A percentile compares a stretch with the other conserved stretches of the same genome.
phyloP scores from a whole-genome alignment of 805 yeast species.

The Nakazawaea laoshanensis region DNA sequence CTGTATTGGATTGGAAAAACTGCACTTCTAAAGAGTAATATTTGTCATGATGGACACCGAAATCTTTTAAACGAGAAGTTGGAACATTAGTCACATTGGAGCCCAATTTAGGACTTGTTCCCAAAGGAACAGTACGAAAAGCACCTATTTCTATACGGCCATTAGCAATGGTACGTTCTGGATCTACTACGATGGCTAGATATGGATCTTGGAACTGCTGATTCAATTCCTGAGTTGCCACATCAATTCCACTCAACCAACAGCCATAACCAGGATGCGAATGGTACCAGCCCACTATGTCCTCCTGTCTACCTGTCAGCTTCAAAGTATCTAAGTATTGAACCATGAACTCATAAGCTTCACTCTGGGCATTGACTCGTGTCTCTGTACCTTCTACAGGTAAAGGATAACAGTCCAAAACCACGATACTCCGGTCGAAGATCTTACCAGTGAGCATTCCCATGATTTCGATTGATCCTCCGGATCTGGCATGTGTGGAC shows the following conservation, averaged over 20 bases:
- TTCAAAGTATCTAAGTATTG: constrained; percentile 53
- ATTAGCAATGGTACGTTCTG: constrained; percentile 53
- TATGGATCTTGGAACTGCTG: constrained; percentile 90
- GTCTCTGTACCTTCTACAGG: constrained; percentile 98
- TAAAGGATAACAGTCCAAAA: constrained; percentile 74
- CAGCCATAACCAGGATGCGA: constrained; percentile 98
- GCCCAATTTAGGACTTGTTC: neutral
- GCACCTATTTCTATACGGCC: constrained; percentile 82
- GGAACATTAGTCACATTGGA: constrained; percentile 27
- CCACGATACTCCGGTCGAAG: constrained; percentile 44
- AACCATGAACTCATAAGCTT: constrained; percentile 94
- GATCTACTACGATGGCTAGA: constrained; percentile 83
- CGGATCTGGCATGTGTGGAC: constrained; percentile 71
- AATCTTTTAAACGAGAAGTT: constrained; percentile 46
- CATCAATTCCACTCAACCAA: constrained; percentile 92
- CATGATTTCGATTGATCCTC: constrained; percentile 89
- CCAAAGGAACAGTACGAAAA: constrained; percentile 55
- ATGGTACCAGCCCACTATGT: constrained; percentile 95
- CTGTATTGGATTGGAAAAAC: constrained; percentile 46
- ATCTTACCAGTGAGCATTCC: constrained; percentile 87
- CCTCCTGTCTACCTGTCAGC: constrained; percentile 33
- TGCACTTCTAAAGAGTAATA: constrained; percentile 63
- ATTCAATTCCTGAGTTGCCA: constrained; percentile 77
- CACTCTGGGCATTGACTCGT: constrained; percentile 87
- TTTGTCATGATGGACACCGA: constrained; percentile 61